Evolutionary conservation across 1,284 basidiomycete species (phyloP), one percentile per base, ranked within the genome.

Genomic region (Cutaneotrichosporon dermatis): DNA sequence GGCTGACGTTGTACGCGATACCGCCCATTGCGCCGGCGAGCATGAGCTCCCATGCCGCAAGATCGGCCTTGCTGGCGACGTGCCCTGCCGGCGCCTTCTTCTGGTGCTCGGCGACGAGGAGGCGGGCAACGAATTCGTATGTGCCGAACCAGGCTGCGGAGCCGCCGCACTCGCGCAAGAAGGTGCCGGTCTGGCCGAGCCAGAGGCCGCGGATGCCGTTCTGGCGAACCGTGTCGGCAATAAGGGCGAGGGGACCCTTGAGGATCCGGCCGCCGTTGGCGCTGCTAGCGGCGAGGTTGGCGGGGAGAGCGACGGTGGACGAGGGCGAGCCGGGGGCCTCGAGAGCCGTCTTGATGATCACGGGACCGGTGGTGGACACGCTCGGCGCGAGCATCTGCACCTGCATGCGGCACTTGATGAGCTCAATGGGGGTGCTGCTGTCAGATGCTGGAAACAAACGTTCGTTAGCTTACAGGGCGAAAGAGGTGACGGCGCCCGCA

Each of bases 321-420:
- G 65, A 62, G 15, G 59, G 60, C 63, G 51, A 64, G 69, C 62
- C 71, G 73, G 69, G 48, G 13, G 61, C 64, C 25, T 55, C 56
- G 10, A 62, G 58, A 1, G 58, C 45, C 2, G 60, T 65, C 73
- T 57, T 40, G 60, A 58, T 25, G 15, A 61, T 35, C 10, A 58
- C 53, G 9, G 53, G 42, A 3, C 52, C 49, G 2, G 51, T 39
- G 7, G 37, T 16, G 3, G 36, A 37, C 1, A 11, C 43, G 9
- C 37, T 54, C 57, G 51, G 67, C 67, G 60, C 56, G 43, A 91
- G 82, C 84, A 92, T 89, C 77, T 94, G 90, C 4, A 94, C 91
- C 80, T 95, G 95, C 91, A 94, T 93, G 72, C 91, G 88, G 77
- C 91, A 94, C 80, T 95, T 95, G 68, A 95, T 85, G 58, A 92